Evolutionary conservation across 805 yeast species (phyloP).

Genomic region (Candida maesae): DNA sequence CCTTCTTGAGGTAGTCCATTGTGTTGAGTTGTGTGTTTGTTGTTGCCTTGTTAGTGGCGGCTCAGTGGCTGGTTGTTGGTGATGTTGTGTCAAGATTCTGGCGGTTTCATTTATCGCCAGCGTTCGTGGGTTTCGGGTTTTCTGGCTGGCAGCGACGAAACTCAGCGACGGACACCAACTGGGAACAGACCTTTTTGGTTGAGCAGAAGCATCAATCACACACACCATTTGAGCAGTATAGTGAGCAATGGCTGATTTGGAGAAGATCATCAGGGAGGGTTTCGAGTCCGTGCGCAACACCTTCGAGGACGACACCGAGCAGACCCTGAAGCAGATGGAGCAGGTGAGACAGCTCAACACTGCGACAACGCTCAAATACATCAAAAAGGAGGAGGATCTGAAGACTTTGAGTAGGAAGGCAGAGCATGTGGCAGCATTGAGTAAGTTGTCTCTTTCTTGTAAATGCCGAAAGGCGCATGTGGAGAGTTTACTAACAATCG

Average conservation of each 20-base stretch:
- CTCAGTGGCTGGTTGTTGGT: too few relatives aligned
- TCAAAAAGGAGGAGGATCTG: slow-evolving; percentile 41
- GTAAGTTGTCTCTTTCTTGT: slow-evolving; percentile 12
- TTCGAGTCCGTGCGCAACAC: slow-evolving; percentile 32
- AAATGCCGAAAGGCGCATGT: too few relatives aligned
- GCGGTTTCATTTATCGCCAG: too few relatives aligned
- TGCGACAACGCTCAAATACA: slow-evolving; percentile 50
- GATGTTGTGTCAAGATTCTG: too few relatives aligned
- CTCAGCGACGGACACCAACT: too few relatives aligned
- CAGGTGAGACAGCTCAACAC: slow-evolving; percentile 53
- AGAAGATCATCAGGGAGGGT: slow-evolving; percentile 24
- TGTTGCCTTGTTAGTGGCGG: too few relatives aligned
- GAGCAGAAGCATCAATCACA: too few relatives aligned
- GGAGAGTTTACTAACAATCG: slow-evolving; percentile 3
- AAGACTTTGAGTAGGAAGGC: slow-evolving; percentile 25
- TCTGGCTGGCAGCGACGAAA: too few relatives aligned
- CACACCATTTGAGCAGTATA: not conserved
- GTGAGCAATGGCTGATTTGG: slow-evolving; percentile 15
- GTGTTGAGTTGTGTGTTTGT: not conserved
- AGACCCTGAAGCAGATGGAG: slow-evolving; percentile 39
- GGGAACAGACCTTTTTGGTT: too few relatives aligned
- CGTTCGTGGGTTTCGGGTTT: too few relatives aligned
- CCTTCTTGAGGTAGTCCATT: slow-evolving; percentile 83
- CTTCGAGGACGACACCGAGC: slow-evolving; percentile 36
- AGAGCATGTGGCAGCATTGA: slow-evolving; percentile 16